Conservation (phyloP, 192 early-diverging fungal genomes). For the Cetraspora pellucida region DNA sequence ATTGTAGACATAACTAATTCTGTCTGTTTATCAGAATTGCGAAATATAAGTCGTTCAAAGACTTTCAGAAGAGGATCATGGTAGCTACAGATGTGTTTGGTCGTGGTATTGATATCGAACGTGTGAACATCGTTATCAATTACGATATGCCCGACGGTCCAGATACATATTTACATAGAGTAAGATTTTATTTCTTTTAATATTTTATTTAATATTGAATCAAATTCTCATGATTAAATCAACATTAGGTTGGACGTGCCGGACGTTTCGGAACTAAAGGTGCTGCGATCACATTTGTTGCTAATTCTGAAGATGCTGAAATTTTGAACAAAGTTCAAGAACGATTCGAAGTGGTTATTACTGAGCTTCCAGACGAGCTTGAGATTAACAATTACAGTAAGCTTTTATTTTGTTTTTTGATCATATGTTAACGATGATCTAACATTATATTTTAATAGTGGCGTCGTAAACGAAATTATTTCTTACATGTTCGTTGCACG, state of each 20-base stretch:
- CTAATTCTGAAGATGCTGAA: slow-evolving; percentile 77
- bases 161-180: slow-evolving; percentile 93
- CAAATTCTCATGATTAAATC: background rate
- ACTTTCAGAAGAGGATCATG: slow-evolving; percentile 91
- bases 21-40: slow-evolving; percentile 58
- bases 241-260: slow-evolving; percentile 79
- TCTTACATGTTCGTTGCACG: no score
- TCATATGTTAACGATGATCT: no score
- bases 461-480: no score
- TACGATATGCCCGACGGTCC: slow-evolving; percentile 93
- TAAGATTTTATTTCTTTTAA: background rate
- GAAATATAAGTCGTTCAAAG: slow-evolving; percentile 94
- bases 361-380: slow-evolving; percentile 83
- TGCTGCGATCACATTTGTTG: slow-evolving; percentile 91
- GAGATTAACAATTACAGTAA: slow-evolving; percentile 78
- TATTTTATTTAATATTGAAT: background rate
- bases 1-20: background rate
- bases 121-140: slow-evolving; percentile 99
- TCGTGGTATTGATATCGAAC: slow-evolving; percentile 97
- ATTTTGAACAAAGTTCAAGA: slow-evolving; percentile 86
- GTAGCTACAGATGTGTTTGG: slow-evolving; percentile 98
- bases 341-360: slow-evolving; percentile 94
- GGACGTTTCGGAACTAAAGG: slow-evolving; percentile 99
- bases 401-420: background rate
- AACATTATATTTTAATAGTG: background rate